Base-by-base conservation (phyloP, 805 yeast species). In the Ogataea populi-albae region DNA sequence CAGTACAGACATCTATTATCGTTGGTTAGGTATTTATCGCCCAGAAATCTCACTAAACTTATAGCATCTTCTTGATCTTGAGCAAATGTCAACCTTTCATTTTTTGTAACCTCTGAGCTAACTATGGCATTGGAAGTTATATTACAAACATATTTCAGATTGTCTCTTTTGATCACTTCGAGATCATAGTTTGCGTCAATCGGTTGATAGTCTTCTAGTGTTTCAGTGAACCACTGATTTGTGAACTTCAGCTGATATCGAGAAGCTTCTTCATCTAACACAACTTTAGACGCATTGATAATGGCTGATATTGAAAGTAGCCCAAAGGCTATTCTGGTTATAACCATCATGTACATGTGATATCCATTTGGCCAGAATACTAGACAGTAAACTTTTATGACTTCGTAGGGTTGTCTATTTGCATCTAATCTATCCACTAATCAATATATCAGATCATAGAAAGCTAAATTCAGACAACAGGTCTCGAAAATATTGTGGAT, bases 31-130 rank as follows among this genome's bases (percentile, higher is more conserved):
- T 37, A 26, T 2, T 7, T n/a, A 5, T 14, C 18, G 17, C 42
- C 43, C 16, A 51, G 49, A 8, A 30, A 14, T 12, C 32, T 29
- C 12, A 55, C 38, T 9, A 40, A 36, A 2, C 45, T 25, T 17
- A 52, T 44, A 11, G 57, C 59, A 4, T 41, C 34, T 9, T 16
- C 21, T n/a, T 25, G 16, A 6, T 38, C 35, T 14, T 38, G 31
- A 5, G 20, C 10, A 11, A 12, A n/a, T 5, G 18, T 16, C 11
- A 27, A 18, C 15, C 6, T 14, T 7, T 17, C 21, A 14, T 11
- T 12, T 8, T 28, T 26, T 27, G 47, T 51, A 22, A 49, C 51
- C 5, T 19, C 18, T 26, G 10, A 8, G 9, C 9, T 8, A 8
- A 25, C 28, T 8, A 9, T 8, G 6, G 16, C 15, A 6, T 17